Evolutionary conservation across 1,284 basidiomycete genomes (phyloP).

Genomic region (Irpex rosettiformis): DNA sequence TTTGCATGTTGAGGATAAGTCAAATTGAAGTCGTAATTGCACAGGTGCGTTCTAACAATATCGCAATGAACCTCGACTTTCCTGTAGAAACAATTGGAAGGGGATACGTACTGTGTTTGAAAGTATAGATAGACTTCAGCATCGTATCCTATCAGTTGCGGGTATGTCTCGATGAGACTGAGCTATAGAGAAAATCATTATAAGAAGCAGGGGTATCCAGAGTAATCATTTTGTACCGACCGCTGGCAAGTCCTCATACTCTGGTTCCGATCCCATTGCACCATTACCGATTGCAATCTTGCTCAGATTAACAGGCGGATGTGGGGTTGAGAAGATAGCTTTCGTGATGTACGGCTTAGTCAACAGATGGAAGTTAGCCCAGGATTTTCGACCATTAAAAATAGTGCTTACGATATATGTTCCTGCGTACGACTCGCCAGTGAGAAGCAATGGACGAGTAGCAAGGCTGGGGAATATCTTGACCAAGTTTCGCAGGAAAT

Average conservation of each 20-base stretch:
- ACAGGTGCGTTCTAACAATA: conserved; percentile 17
- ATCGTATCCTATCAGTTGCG: conserved; percentile 68
- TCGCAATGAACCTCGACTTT: background rate
- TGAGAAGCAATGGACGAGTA: conserved; percentile 26
- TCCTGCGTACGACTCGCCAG: conserved; percentile 29
- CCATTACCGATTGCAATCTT: conserved; percentile 71
- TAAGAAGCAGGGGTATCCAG: background rate
- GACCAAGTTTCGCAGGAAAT: conserved; percentile 20
- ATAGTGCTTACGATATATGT: conserved; percentile 33
- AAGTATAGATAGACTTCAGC: conserved; percentile 64
- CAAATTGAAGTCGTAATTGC: conserved; percentile 60
- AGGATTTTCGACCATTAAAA: background rate
- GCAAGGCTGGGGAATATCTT: conserved; percentile 27
- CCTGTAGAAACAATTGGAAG: background rate
- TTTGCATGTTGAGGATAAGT: conserved; percentile 62
- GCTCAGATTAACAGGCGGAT: conserved; percentile 59
- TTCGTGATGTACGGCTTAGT: conserved; percentile 60
- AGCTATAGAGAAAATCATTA: background rate
- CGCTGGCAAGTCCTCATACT: conserved; percentile 54
- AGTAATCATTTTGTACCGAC: conserved; percentile 6
- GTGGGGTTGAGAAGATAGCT: conserved; percentile 49
- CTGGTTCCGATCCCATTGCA: conserved; percentile 46
- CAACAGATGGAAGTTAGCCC: background rate
- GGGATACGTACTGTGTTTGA: conserved; percentile 52
- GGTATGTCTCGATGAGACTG: conserved; percentile 60